Evolutionary conservation across 108 stramenopile genomes (phyloP).

Genomic region (Cyclotella cryptica): DNA sequence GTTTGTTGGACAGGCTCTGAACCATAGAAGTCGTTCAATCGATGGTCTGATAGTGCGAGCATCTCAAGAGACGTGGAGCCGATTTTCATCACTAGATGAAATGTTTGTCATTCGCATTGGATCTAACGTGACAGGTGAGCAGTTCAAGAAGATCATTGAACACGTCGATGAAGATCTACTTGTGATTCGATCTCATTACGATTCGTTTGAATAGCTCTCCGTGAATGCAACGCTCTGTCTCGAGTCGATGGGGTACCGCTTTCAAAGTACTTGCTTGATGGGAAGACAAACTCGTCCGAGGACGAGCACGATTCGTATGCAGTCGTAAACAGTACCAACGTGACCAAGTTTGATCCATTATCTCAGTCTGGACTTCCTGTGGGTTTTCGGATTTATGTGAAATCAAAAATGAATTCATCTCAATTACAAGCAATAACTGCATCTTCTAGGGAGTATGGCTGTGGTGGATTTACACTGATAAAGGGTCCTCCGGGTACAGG

Average conservation of each 20-base stretch:
- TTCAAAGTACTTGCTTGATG: slow-evolving; percentile 43
- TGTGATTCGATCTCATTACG: not conserved
- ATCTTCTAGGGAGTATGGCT: slow-evolving; percentile 50
- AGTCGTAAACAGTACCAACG: not conserved
- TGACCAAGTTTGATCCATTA: slow-evolving; percentile 29
- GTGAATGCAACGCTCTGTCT: slow-evolving; percentile 56
- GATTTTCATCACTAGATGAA: slow-evolving; percentile 42
- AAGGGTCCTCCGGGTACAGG: slow-evolving; percentile 65
- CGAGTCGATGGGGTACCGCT: slow-evolving; percentile 45
- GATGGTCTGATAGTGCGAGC: slow-evolving; percentile 53
- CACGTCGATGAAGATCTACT: not conserved
- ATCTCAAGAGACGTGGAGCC: slow-evolving; percentile 44
- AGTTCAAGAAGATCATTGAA: not conserved
- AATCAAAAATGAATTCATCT: slow-evolving; percentile 51
- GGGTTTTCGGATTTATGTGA: slow-evolving; percentile 53
- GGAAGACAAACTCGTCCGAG: slow-evolving; percentile 3
- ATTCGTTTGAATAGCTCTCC: slow-evolving; percentile 39
- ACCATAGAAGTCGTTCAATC: slow-evolving; percentile 37
- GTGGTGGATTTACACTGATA: slow-evolving; percentile 64
- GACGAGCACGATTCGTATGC: not conserved
- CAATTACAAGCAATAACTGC: slow-evolving; percentile 58
- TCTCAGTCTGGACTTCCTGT: slow-evolving; percentile 45
- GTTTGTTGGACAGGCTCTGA: slow-evolving; percentile 49
- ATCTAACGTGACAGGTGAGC: slow-evolving; percentile 58
- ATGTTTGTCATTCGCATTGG: slow-evolving; percentile 54